Percentiles rank a stretch among this genome's conserved stretches.
These are phyloP conservation scores for Sugiyamaella paludigena DNA, from an alignment of 1,139 yeast genomes.

Conservation along the genomic window DNA sequence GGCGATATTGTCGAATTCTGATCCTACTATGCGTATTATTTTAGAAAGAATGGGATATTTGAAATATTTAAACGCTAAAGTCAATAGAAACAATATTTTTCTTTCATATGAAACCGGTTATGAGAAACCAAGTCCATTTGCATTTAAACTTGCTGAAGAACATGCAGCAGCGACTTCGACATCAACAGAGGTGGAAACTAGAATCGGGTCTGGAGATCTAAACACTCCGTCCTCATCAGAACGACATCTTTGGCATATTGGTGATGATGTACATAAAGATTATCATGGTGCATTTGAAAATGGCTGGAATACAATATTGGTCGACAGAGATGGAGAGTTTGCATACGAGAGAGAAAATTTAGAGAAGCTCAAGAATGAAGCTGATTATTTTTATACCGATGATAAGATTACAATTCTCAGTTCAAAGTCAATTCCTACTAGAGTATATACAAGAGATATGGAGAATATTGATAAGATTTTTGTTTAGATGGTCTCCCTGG, in stretches of 20 bases:
- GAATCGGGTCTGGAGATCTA: too few relatives aligned
- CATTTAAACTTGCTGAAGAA: conserved; percentile 22
- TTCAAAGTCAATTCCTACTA: conserved; percentile 1
- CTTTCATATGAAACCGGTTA: conserved; percentile 29
- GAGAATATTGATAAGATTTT: conserved; percentile 1
- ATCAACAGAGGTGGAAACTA: too few relatives aligned
- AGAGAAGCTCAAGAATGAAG: neutral
- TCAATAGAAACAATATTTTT: conserved; percentile 9
- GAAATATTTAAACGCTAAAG: conserved; percentile 12
- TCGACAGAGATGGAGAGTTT: conserved; percentile 25
- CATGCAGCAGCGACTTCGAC: neutral
- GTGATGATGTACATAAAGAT: conserved; percentile 31
- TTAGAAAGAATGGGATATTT: conserved; percentile 23
- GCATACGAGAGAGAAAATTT: neutral
- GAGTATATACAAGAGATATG: conserved; percentile 12
- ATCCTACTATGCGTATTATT: conserved; percentile 26
- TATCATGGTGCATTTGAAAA: conserved; percentile 25
- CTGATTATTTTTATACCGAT: conserved; percentile 4
- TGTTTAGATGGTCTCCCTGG: neutral
- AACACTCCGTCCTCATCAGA: too few relatives aligned
- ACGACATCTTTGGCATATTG: conserved; percentile 28
- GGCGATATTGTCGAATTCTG: conserved; percentile 33
- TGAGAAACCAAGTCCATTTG: conserved; percentile 28
- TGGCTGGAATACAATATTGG: conserved; percentile 31
- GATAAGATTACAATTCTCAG: conserved; percentile 2